These are phyloP conservation scores for Backusella westeae DNA, from an alignment of 192 early-diverging fungal species.

Conservation along the genomic window DNA sequence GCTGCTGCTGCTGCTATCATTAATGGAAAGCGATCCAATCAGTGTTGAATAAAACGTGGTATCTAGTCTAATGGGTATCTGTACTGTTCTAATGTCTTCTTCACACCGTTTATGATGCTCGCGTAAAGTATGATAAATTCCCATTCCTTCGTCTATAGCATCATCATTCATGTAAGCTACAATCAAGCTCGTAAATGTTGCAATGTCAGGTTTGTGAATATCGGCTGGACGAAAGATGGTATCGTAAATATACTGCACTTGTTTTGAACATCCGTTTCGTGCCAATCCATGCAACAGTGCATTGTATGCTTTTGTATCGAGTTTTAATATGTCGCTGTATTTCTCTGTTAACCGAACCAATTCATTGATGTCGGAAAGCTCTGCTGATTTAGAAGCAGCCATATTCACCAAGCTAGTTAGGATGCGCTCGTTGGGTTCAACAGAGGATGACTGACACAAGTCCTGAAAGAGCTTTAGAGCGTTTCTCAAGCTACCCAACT, in stretches of 20 bases:
- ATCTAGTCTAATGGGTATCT: slow-evolving; percentile 7
- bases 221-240: slow-evolving; percentile 15
- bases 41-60: slow-evolving; percentile 10
- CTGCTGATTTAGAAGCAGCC: slow-evolving; percentile 9
- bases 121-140: slow-evolving; percentile 26
- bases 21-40: not conserved
- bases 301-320: slow-evolving; percentile 27
- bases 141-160: slow-evolving; percentile 23
- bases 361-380: not conserved
- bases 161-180: slow-evolving; percentile 28
- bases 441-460: slow-evolving; percentile 4
- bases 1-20: not conserved
- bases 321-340: not conserved
- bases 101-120: slow-evolving; percentile 3
- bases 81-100: not conserved
- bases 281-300: slow-evolving; percentile 22
- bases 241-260: slow-evolving; percentile 31
- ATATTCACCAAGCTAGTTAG: slow-evolving; percentile 21
- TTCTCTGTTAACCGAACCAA: not conserved
- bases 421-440: slow-evolving; percentile 21
- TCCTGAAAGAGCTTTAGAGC: slow-evolving; percentile 24
- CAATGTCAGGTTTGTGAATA: slow-evolving; percentile 9
- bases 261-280: slow-evolving; percentile 14
- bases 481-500: slow-evolving; percentile 13
- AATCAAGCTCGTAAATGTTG: slow-evolving; percentile 31